These are phyloP conservation scores for Plasmodium cynomolgi DNA, from an alignment of 169 alveolate species.

Conservation along the genomic window DNA sequence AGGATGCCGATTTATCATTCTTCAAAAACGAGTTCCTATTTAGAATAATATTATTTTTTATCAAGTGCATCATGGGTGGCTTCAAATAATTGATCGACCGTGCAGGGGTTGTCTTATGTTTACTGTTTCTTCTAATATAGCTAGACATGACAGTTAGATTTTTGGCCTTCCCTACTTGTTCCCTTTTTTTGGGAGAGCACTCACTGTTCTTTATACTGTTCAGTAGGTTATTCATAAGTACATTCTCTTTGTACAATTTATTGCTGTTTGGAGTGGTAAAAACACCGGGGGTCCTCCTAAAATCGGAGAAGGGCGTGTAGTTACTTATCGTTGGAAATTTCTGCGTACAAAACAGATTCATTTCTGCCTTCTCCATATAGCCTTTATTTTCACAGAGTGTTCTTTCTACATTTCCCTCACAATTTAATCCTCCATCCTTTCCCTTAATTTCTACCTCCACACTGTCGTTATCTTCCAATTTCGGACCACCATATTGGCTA, in stretches of 20 bases:
- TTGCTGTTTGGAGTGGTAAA: background rate
- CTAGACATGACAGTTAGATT: slow-evolving; percentile 12
- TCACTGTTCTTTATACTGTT: background rate
- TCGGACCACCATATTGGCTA: background rate
- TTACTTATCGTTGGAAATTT: background rate
- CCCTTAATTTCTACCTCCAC: background rate
- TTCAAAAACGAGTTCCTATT: slow-evolving; percentile 15
- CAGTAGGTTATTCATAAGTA: background rate
- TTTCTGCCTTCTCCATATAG: background rate
- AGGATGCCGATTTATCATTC: background rate
- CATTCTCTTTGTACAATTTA: background rate
- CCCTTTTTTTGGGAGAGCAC: background rate
- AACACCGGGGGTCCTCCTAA: background rate
- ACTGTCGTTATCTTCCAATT: background rate
- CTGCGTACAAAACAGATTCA: background rate
- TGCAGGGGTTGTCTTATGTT: slow-evolving; percentile 71
- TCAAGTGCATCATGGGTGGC: slow-evolving; percentile 42
- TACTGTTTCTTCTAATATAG: slow-evolving; percentile 39
- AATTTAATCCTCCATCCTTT: background rate
- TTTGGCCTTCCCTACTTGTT: background rate
- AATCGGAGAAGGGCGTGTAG: background rate
- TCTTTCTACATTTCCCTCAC: background rate
- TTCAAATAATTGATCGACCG: slow-evolving; percentile 60
- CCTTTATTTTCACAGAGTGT: background rate
- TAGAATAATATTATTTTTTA: slow-evolving; percentile 28